Conservation (phyloP, 2,329 filamentous ascomycete genomes). For the Fusarium sp. region DNA sequence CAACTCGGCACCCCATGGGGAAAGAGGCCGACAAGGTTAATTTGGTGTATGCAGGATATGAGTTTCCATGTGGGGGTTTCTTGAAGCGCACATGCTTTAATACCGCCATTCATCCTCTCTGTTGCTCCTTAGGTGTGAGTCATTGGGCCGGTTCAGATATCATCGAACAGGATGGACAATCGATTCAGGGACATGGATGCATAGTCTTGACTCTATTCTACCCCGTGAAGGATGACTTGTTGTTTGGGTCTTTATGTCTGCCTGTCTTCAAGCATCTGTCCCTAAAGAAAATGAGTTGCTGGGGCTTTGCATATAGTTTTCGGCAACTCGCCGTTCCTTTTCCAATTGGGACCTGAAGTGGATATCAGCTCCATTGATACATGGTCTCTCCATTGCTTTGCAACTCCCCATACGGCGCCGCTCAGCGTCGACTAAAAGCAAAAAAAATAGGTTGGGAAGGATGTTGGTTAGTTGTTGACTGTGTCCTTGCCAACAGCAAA, state of each 20-base stretch:
- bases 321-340: no score
- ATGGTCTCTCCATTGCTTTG: background rate
- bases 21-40: background rate
- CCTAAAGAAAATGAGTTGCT: background rate
- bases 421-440: background rate
- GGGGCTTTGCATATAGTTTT: no score
- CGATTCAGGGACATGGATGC: background rate
- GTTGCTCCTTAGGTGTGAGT: background rate
- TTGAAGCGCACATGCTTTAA: background rate
- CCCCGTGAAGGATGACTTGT: background rate
- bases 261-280: background rate
- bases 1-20: background rate
- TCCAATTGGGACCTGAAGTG: no score
- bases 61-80: background rate
- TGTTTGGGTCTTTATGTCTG: background rate
- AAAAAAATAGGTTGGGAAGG: background rate
- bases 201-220: slow-evolving; percentile 15
- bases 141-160: background rate
- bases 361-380: no score
- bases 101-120: background rate
- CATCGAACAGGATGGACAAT: slow-evolving; percentile 11
- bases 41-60: background rate
- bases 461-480: background rate
- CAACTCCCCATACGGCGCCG: background rate
- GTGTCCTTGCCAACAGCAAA: background rate